phyloP scores from a whole-genome alignment of 208 protist genomes.

The Porcisia hertigi region DNA sequence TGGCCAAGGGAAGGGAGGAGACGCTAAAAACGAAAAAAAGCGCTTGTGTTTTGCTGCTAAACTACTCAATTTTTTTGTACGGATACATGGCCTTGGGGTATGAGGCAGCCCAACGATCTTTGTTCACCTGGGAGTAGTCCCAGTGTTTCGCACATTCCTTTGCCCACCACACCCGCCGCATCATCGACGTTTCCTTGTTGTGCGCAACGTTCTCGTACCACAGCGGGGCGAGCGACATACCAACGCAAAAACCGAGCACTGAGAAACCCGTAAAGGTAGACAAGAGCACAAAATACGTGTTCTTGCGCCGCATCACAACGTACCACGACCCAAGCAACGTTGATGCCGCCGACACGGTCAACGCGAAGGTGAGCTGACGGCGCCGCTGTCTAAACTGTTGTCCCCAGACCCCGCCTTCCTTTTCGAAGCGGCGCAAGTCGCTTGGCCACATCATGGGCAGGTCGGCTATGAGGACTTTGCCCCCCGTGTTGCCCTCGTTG shows the following conservation, averaged over 20 bases:
- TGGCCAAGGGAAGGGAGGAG: background rate
- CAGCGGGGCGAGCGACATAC: constrained; percentile 64
- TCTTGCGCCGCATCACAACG: constrained; percentile 55
- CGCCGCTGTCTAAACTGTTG: constrained; percentile 77
- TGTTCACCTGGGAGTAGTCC: constrained; percentile 83
- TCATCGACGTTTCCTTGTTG: constrained; percentile 91
- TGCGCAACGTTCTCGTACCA: constrained; percentile 78
- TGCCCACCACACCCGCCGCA: constrained; percentile 93
- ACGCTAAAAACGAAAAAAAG: background rate
- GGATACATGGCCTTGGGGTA: constrained; percentile 69
- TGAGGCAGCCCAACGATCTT: constrained; percentile 55
- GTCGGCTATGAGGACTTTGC: constrained; percentile 76
- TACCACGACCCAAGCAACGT: constrained; percentile 69
- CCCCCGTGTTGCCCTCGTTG: constrained; percentile 37
- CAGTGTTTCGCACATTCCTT: constrained; percentile 92
- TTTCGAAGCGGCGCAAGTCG: constrained; percentile 85
- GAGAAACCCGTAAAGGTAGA: constrained; percentile 83
- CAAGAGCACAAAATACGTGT: constrained; percentile 83
- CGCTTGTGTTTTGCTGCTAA: background rate
- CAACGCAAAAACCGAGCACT: constrained; percentile 81
- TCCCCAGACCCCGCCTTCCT: constrained; percentile 84
- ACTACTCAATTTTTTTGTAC: constrained; percentile 41
- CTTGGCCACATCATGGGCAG: constrained; percentile 88
- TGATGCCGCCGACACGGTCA: constrained; percentile 30
- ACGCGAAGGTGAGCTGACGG: constrained; percentile 77